phyloP scores from a whole-genome alignment of 768 basidiomycete species.

The Multifurca ochricompacta region DNA sequence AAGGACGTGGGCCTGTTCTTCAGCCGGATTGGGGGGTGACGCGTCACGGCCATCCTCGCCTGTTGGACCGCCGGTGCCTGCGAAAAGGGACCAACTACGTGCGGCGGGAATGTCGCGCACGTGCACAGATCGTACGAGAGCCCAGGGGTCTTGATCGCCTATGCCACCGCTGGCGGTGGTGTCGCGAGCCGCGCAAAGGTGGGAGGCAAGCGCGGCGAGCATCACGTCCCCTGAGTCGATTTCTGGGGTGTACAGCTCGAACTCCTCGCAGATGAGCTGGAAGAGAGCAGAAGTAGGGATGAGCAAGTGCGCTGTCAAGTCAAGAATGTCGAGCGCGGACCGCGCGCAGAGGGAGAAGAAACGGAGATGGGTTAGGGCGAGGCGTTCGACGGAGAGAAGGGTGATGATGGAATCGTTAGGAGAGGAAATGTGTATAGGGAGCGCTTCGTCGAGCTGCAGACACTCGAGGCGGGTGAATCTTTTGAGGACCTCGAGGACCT shows the following conservation, averaged over 20 bases:
- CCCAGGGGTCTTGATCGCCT: constrained; percentile 1
- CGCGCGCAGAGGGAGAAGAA: constrained; percentile 14
- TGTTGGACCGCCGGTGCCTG: constrained; percentile 1
- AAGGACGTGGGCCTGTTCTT: constrained; percentile 12
- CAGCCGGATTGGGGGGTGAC: constrained; percentile 8
- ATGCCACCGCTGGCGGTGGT: not conserved
- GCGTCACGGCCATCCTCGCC: not conserved
- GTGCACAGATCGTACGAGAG: constrained; percentile 2
- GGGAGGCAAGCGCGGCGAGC: constrained; percentile 15
- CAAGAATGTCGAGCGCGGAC: constrained; percentile 18
- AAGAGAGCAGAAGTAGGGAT: constrained; percentile 12
- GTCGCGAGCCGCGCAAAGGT: constrained; percentile 6
- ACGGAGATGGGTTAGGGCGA: constrained; percentile 2
- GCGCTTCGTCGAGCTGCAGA: constrained; percentile 15
- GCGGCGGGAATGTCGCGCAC: constrained; percentile 15
- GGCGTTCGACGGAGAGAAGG: constrained; percentile 6
- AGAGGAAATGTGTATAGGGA: constrained; percentile 8
- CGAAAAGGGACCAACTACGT: constrained; percentile 15
- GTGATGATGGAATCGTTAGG: constrained; percentile 1
- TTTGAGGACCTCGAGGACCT: constrained; percentile 12
- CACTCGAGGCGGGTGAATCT: constrained; percentile 11
- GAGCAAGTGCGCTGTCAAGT: constrained; percentile 6
- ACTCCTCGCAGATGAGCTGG: constrained; percentile 16
- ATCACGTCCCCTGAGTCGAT: constrained; percentile 14
- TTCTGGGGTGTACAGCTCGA: constrained; percentile 5